Evolutionary conservation across 768 basidiomycete genomes (phyloP), one percentile per base, ranked within the genome.

Genomic region (Hydnomerulius pinastri): DNA sequence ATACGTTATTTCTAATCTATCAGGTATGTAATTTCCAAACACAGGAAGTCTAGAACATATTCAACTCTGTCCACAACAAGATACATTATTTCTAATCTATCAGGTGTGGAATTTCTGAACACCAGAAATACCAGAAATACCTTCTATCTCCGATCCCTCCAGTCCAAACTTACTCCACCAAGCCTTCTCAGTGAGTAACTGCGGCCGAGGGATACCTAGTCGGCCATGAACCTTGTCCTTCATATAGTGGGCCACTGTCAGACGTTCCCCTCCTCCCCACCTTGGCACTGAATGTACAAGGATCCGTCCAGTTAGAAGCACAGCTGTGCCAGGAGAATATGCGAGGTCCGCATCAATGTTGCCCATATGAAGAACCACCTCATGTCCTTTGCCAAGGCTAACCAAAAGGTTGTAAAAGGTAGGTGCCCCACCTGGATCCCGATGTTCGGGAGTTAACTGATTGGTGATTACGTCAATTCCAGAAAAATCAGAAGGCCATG

Each of bases 391-490:
- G 1, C 49, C 49, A 5, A 50, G 13, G 33, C 49, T 50, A 28
- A 50, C 33, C 18, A 50, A 18, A 17, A 43, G 33, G 28, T 50
- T 42, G n/a, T 33, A 44, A 28, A 35, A 17, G 10, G 49, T 30
- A 20, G 49, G 20, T 0, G 35, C 42, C 9, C 28, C 32, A 6
- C 30, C 36, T 5, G n/a, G 15, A 38, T 51, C 50, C 4, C 7
- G 12, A 17, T 45, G 43, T 5, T 8, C 2, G 18, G 43, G 50
- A 1, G 21, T 51, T 15, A 29, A 7, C 32, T 29, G 10, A 15
- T 51, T 51, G 44, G 43, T 25, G 17, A 51, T 51, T 6, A 51
- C 27, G 13, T 46, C 37, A 2, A 46, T 38, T 21, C 43, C 50
- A 29, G 44, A 39, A 41, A 36, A 51, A 6, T 6, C 2, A 6